A percentile compares a stretch with the other conserved stretches of the same genome.
Conservation (phyloP, 306 rosid genomes). For the Glycine tomentella region DNA sequence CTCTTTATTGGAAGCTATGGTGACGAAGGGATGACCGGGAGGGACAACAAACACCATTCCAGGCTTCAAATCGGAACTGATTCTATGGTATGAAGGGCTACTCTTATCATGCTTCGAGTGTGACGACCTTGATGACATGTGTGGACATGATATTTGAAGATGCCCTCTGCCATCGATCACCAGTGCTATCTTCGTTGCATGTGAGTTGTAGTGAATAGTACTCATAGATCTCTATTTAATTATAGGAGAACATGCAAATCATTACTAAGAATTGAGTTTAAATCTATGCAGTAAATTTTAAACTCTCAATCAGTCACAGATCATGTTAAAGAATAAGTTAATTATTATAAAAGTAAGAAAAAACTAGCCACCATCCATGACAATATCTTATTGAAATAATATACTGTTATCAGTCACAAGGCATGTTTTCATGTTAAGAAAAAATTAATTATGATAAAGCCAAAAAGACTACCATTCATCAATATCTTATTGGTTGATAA, state of each 20-base stretch:
- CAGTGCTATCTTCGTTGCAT: conserved; percentile 58
- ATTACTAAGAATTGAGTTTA: neutral
- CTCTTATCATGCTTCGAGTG: neutral
- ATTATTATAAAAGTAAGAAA: too few species aligned
- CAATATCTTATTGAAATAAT: too few species aligned
- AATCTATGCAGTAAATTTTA: too few species aligned
- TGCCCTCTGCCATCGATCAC: conserved; percentile 61
- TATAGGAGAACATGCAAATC: neutral
- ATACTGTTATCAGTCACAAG: too few species aligned
- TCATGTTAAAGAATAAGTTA: too few species aligned
- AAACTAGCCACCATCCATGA: too few species aligned
- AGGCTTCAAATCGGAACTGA: conserved; percentile 43
- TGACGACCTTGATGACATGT: conserved; percentile 47
- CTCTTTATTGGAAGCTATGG: conserved; percentile 42
- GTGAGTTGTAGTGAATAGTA: conserved; percentile 58
- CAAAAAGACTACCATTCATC: too few species aligned
- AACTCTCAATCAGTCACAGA: too few species aligned
- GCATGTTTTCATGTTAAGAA: too few species aligned
- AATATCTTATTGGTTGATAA: too few species aligned
- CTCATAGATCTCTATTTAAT: conserved; percentile 42
- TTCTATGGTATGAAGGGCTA: conserved; percentile 42
- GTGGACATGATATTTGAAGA: conserved; percentile 74
- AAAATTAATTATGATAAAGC: too few species aligned
- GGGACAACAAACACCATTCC: conserved; percentile 65
- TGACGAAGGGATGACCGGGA: conserved; percentile 65